Base-by-base conservation (phyloP, 2,329 filamentous ascomycete genomes). In the Colletotrichum sojae region DNA sequence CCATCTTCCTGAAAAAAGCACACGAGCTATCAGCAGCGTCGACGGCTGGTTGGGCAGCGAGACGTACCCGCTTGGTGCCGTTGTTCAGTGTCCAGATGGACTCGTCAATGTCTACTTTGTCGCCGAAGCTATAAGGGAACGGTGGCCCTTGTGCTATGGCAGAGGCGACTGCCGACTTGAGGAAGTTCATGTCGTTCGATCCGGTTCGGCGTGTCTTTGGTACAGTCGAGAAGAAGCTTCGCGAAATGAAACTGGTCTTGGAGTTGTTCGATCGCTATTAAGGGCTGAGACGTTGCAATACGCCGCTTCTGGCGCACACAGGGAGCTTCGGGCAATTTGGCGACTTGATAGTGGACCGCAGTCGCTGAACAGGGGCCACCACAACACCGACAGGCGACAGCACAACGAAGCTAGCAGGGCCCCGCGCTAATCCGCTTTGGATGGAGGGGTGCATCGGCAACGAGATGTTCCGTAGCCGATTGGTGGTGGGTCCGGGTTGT, bases 51-150 rank as follows among this genome's bases (percentile, higher is more conserved):
- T 12, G 36, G 22, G 25, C 18, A 46, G 46, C 20, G 51, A 45
- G 31, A 77, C 84, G 72, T 87, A 96, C 95, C 82, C 94, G 90
- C 83, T 92, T 96, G 64, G 93, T 97, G 77, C 94, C 96, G 82
- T 98, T 98, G 82, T 96, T 92, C 67, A 99, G 84, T n/a, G 92
- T 93, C 95, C 96, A 99, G 76, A 98, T 95, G 27, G 95, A 97
- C 77, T 96, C 91, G 79, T 97, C 94, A 61, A 96, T 86, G 78
- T 98, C 95, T 69, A 98, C 92, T 79, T 92, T 90, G 81, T 99
- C 96, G 75, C 95, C 95, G 78, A 98, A 96, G 55, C 89, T 91
- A 79, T 97, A 98, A 5, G 94, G 94, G 78, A 98, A 97, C 6
- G 95, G 91, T 61, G 95, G 94, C 2, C 95, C 95, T 80, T 97